Evolutionary conservation across 1,284 basidiomycete species (phyloP).

Genomic region (Naganishia liquefaciens): DNA sequence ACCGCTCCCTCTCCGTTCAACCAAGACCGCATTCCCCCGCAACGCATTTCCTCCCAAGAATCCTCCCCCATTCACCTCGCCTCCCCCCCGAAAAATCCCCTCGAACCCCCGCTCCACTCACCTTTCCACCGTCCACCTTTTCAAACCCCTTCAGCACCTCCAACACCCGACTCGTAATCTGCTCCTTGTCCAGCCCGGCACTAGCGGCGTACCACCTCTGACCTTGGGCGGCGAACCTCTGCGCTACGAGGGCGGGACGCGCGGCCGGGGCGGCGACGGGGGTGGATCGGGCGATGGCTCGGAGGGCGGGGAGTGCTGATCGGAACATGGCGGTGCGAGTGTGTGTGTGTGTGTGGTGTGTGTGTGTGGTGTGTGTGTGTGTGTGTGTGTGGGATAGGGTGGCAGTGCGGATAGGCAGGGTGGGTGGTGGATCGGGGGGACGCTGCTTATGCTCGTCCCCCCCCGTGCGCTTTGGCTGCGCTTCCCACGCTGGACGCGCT

Average conservation of each 20-base stretch:
- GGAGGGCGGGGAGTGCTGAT: constrained; percentile 41
- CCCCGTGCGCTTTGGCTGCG: constrained; percentile 9
- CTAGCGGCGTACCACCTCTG: constrained; percentile 69
- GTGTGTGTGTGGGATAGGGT: constrained; percentile 1
- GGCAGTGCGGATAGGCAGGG: not conserved
- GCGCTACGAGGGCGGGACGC: not conserved
- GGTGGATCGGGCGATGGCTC: constrained; percentile 34
- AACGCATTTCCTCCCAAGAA: not conserved
- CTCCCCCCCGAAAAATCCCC: not conserved
- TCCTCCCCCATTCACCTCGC: not conserved
- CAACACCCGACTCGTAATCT: constrained; percentile 78
- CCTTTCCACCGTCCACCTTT: constrained; percentile 86
- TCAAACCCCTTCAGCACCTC: constrained; percentile 93
- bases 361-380: too few relatives aligned
- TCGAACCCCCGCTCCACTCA: constrained; percentile 48
- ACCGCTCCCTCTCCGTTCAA: too few relatives aligned
- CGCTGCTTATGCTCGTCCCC: not conserved
- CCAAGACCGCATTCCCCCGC: too few relatives aligned
- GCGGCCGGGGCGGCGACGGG: constrained; percentile 28
- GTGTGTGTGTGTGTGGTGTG: constrained; percentile 15
- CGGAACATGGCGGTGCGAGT: constrained; percentile 41
- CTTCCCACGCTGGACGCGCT: constrained; percentile 25
- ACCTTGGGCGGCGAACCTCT: constrained; percentile 11
- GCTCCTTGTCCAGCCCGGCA: constrained; percentile 69
- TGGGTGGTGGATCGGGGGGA: not conserved